Conservation (phyloP, 2,329 filamentous ascomycete genomes). For the Aspergillus jensenii region DNA sequence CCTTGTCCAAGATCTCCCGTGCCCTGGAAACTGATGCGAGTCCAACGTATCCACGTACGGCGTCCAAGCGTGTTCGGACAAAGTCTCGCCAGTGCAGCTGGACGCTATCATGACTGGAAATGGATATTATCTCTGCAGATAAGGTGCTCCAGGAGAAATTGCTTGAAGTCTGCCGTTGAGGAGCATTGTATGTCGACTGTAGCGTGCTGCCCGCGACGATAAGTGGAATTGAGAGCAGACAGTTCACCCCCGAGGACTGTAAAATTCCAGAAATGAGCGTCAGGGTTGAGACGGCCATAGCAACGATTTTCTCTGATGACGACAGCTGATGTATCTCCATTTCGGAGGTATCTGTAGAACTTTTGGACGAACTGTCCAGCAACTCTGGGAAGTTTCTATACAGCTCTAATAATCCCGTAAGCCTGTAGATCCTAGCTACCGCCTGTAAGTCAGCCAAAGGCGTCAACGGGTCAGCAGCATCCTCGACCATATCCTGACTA, state of each 20-base stretch:
- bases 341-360: too few species aligned
- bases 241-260: not conserved
- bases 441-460: not conserved
- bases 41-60: not conserved
- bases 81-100: not conserved
- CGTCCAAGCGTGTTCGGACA: not conserved
- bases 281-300: not conserved
- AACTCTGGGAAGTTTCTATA: conserved; percentile 4
- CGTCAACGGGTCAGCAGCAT: not conserved
- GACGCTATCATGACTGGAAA: not conserved
- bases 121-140: not conserved
- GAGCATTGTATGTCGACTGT: not conserved
- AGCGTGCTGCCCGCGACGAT: conserved; percentile 4
- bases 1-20: conserved; percentile 9
- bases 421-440: not conserved
- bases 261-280: not conserved
- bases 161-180: too few species aligned
- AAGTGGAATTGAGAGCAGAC: conserved; percentile 2
- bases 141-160: not conserved
- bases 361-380: not conserved
- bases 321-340: too few species aligned
- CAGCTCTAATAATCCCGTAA: not conserved
- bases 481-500: not conserved
- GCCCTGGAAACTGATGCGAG: not conserved
- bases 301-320: not conserved